Evolutionary conservation across 169 alveolate species (phyloP), one percentile per base, ranked within the genome.

Genomic region (Miamiensis avidus): DNA sequence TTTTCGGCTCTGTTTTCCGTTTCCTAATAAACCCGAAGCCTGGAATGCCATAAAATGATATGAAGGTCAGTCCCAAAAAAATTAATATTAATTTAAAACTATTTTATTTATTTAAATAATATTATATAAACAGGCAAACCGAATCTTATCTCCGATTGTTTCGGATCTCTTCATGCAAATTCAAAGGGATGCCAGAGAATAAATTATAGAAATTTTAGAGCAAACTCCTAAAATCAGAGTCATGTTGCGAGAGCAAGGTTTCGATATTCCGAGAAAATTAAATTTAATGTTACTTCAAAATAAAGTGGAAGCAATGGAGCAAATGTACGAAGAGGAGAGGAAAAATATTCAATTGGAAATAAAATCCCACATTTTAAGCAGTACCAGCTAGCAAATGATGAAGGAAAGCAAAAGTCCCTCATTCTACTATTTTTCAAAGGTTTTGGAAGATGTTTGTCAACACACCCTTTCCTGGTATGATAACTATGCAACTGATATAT

Each of bases 181-280:
- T n/a, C 30, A 34, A 29, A 49, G 29, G 33, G 65, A 79, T n/a
- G 33, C 76, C 29, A 79, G 84, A 79, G 64, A 74, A n/a, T 75
- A 79, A n/a, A 49, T 79, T n/a, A 79, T 79, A 0, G 76, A 65
- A 0, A 79, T 79, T 28, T 4, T 79, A 15, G 76, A 79, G 1
- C 29, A 34, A 26, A 79, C 84, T 29, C 84, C 84, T 49, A 74
- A 74, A n/a, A 79, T 79, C 29, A 65, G 84, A n/a, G 65, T 69
- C 29, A 34, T 79, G 34, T 64, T 79, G 11, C 34, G 31, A 64
- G 84, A 79, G 64, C 64, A 34, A 25, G 84, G 73, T 0, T 79
- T 79, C 29, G 20, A 0, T 49, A 79, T 79, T 65, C 84, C 84
- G 0, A 29, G 29, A 31, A 31, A 79, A 30, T 33, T 79, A 1